Evolutionary conservation across 306 rosid species (phyloP), one percentile per base, ranked within the genome.

Genomic region (Fragaria ananassa): DNA sequence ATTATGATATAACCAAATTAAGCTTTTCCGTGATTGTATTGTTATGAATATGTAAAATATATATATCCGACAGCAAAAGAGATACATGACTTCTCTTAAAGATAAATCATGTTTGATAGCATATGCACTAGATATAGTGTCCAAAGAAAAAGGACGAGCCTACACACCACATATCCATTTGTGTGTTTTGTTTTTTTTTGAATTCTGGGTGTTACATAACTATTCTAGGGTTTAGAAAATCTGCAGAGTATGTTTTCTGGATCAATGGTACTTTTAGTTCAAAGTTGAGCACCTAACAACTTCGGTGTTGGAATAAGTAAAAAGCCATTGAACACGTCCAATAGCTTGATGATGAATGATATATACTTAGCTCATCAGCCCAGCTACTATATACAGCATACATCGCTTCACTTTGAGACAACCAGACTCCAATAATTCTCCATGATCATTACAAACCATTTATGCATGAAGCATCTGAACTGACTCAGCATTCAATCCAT

Each of bases 401-500:
- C 50, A 45, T 74, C 69, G 61, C 60, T 53, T 56, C 10, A 66
- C 62, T 18, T 56, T 61, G 60, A 46, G 60, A 35, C 63, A 57
- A 6, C 74, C 63, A 57, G 45, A 67, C 70, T 23, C 83, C 79
- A 74, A 60, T 80, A 69, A 74, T 80, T 27, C 13, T 45, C 66
- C 61, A 5, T 18, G 42, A 19, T 50, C 71, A 47, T 66, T 68
- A 14, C 47, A 58, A 68, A 60, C 31, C 64, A 58, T 80, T 74
- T 74, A 17, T 80, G 76, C 79, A 80, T 60, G 79, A 63, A 68
- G 50, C 79, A 68, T 74, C 35, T 27, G 27, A 35, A 74, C 39
- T 80, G 79, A 74, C 29, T 80, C 76, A 74, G 72, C 45, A 80
- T 68, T 64, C 79, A 68, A 23, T 53, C n/a, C 73, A 25, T 2